Percentiles rank a stretch among this genome's conserved stretches.
These are phyloP conservation scores for Neocallimastix lanati DNA, from an alignment of 192 early-diverging fungal genomes.

Conservation along the genomic window DNA sequence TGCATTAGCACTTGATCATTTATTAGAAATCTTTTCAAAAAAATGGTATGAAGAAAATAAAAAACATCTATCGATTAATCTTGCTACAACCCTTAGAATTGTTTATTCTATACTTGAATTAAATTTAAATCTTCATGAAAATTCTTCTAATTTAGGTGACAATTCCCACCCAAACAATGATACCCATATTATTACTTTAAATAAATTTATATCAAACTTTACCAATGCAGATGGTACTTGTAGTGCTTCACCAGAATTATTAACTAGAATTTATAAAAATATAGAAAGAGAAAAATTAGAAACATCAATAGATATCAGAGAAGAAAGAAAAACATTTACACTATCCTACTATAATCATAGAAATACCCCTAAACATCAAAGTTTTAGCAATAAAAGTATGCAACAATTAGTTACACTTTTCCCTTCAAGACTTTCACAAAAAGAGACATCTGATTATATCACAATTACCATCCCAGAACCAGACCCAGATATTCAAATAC, in stretches of 20 bases:
- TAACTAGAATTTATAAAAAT: background rate
- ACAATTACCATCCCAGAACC: background rate
- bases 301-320: background rate
- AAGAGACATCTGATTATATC: background rate
- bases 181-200: background rate
- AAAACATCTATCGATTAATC: slow-evolving; percentile 27
- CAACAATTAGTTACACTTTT: background rate
- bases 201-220: background rate
- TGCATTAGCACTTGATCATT: slow-evolving; percentile 17
- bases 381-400: background rate
- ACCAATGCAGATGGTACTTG: background rate
- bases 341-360: background rate
- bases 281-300: background rate
- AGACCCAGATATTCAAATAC: background rate
- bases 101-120: slow-evolving; percentile 40
- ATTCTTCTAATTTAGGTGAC: background rate
- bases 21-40: slow-evolving; percentile 39
- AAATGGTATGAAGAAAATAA: slow-evolving; percentile 46
- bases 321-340: background rate
- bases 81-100: slow-evolving; percentile 30
- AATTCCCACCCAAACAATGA: background rate
- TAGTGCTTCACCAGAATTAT: background rate
- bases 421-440: background rate
- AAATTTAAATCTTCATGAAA: slow-evolving; percentile 33
- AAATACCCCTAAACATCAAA: background rate